Conservation (phyloP, 768 basidiomycete genomes). For the Fomitopsis serialis region DNA sequence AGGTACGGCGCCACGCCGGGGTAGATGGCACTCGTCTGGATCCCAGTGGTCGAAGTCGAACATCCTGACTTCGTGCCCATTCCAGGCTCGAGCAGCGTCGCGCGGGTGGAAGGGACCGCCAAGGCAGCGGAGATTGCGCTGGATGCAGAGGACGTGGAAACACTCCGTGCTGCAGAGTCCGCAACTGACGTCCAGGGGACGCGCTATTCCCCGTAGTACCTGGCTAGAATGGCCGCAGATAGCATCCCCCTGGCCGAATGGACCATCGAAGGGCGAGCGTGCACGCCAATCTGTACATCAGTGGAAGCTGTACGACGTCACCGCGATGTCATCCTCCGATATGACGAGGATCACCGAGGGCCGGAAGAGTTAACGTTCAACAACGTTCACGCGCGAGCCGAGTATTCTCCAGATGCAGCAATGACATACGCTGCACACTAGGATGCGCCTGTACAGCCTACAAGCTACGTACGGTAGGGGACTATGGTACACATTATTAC, state of each 20-base stretch:
- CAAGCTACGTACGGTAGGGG: conserved; percentile 7
- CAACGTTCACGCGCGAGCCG: no score
- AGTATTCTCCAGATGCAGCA: not conserved
- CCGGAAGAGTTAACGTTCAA: no score
- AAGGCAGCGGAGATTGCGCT: conserved; percentile 1
- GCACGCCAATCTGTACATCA: not conserved
- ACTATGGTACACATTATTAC: conserved; percentile 18
- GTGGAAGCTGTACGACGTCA: not conserved
- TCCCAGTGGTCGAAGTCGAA: conserved; percentile 24
- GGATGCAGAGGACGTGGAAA: not conserved
- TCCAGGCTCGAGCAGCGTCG: not conserved
- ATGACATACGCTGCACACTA: not conserved
- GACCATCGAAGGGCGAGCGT: not conserved
- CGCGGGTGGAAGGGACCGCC: not conserved
- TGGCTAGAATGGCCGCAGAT: not conserved
- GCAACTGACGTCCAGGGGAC: not conserved
- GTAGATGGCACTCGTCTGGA: conserved; percentile 28
- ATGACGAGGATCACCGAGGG: not conserved
- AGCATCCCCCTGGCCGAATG: not conserved
- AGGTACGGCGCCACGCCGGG: conserved; percentile 21
- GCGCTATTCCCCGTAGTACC: not conserved
- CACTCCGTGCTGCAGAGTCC: not conserved
- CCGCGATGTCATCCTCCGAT: not conserved
- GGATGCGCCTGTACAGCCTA: conserved; percentile 2
- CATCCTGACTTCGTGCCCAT: conserved; percentile 9